Evolutionary conservation across 2,329 filamentous ascomycete species (phyloP).

Genomic region (Teratosphaeria zuluensis): DNA sequence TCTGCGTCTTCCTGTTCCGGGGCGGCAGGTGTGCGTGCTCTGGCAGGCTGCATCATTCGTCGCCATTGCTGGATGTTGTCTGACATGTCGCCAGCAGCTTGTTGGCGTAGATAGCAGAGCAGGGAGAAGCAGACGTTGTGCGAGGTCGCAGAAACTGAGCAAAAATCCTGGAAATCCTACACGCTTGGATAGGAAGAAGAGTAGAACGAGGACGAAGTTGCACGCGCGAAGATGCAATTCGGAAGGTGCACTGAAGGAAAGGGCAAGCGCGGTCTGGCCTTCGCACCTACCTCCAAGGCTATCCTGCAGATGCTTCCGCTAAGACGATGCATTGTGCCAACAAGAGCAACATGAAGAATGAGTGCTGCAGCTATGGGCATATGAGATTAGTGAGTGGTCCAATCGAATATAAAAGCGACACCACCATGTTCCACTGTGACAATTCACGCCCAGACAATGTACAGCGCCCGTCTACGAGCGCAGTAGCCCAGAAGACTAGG

Average conservation of each 20-base stretch:
- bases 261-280: background rate
- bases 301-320: background rate
- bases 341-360: background rate
- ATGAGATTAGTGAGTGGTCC: too few species aligned
- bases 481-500: too few species aligned
- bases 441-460: too few species aligned
- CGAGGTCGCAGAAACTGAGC: background rate
- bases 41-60: conserved; percentile 24
- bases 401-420: too few species aligned
- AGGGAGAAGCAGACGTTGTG: background rate
- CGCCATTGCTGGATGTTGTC: conserved; percentile 27
- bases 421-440: too few species aligned
- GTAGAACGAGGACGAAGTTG: background rate
- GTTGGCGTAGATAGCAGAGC: background rate
- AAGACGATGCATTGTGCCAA: too few species aligned
- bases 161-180: background rate
- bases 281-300: background rate
- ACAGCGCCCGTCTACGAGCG: too few species aligned
- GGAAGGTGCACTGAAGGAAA: background rate
- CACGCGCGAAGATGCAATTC: background rate
- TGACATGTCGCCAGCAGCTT: conserved; percentile 14
- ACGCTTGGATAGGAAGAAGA: background rate
- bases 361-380: too few species aligned
- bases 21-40: conserved; percentile 19
- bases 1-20: conserved; percentile 23